phyloP scores from a whole-genome alignment of 2,329 filamentous ascomycete genomes.

The Arthroderma sp. region DNA sequence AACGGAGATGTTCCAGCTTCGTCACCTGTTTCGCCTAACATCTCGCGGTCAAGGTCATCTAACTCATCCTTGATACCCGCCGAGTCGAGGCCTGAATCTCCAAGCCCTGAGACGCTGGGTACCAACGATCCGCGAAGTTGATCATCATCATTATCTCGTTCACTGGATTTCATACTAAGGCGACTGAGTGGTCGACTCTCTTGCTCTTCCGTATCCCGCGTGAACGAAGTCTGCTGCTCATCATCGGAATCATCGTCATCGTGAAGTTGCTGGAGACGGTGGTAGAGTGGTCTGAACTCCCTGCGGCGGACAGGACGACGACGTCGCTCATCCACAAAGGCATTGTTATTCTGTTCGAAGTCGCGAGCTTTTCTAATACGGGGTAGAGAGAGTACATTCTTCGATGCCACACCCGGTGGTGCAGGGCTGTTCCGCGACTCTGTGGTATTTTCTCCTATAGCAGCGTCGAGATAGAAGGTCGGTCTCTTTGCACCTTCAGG shows the following conservation, averaged over 20 bases:
- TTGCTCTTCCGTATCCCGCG: conserved; percentile 69
- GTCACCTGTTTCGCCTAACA: conserved; percentile 14
- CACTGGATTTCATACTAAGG: conserved; percentile 42
- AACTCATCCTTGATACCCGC: conserved; percentile 4
- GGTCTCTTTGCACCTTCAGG: conserved; percentile 49
- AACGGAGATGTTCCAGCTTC: neutral
- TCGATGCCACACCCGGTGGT: conserved; percentile 24
- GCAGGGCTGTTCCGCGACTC: conserved; percentile 39
- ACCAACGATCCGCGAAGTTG: conserved; percentile 19
- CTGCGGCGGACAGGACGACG: conserved; percentile 45
- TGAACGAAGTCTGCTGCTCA: conserved; percentile 55
- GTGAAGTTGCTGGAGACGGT: conserved; percentile 61
- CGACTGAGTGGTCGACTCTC: conserved; percentile 73
- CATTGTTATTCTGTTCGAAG: conserved; percentile 47
- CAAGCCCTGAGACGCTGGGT: conserved; percentile 6
- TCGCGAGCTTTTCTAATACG: conserved; percentile 58
- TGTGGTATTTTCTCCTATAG: conserved; percentile 45
- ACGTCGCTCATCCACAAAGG: conserved; percentile 57
- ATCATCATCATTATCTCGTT: conserved; percentile 42
- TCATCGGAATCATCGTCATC: conserved; percentile 81
- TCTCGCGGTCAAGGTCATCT: conserved; percentile 21
- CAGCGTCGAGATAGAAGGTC: conserved; percentile 43
- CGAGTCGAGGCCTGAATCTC: neutral
- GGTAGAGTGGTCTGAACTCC: conserved; percentile 67
- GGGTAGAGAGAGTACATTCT: conserved; percentile 56